Evolutionary conservation across 305 asterid genomes (phyloP).

Genomic region (Solanum chacoense): DNA sequence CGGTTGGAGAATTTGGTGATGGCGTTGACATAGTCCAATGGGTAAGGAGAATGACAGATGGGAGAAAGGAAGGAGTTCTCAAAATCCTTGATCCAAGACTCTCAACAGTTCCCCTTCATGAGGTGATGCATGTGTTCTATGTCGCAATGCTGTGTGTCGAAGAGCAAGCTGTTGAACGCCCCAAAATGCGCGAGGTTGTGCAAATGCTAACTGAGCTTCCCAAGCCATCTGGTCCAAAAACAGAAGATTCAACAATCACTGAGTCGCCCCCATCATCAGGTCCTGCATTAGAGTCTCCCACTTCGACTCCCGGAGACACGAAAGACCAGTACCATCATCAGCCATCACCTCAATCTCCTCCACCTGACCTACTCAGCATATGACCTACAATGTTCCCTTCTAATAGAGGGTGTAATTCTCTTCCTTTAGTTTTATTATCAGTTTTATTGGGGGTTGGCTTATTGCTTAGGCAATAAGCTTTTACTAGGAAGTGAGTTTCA

Average conservation of each 20-base stretch:
- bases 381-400: conserved; percentile 19
- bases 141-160: conserved; percentile 92
- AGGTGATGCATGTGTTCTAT: conserved; percentile 81
- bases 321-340: conserved; percentile 14
- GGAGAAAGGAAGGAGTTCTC: conserved; percentile 61
- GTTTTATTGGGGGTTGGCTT: background rate
- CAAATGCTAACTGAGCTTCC: conserved; percentile 82
- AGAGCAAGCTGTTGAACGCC: conserved; percentile 87
- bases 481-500: background rate
- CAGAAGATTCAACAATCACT: conserved; percentile 23
- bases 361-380: conserved; percentile 67
- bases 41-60: conserved; percentile 63
- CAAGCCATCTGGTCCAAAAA: conserved; percentile 27
- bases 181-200: conserved; percentile 91
- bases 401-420: background rate
- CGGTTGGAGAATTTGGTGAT: conserved; percentile 83
- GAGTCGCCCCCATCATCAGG: conserved; percentile 29
- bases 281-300: conserved; percentile 29
- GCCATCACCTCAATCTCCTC: conserved; percentile 15
- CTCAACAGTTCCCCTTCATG: conserved; percentile 67
- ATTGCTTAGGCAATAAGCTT: background rate
- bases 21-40: conserved; percentile 89
- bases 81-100: conserved; percentile 69
- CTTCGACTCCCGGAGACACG: conserved; percentile 1
- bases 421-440: background rate